A percentile compares a stretch with the other conserved stretches of the same genome.
These are phyloP conservation scores for Coniferiporia sulphurascens DNA, from an alignment of 1,284 basidiomycete genomes.

Conservation along the genomic window DNA sequence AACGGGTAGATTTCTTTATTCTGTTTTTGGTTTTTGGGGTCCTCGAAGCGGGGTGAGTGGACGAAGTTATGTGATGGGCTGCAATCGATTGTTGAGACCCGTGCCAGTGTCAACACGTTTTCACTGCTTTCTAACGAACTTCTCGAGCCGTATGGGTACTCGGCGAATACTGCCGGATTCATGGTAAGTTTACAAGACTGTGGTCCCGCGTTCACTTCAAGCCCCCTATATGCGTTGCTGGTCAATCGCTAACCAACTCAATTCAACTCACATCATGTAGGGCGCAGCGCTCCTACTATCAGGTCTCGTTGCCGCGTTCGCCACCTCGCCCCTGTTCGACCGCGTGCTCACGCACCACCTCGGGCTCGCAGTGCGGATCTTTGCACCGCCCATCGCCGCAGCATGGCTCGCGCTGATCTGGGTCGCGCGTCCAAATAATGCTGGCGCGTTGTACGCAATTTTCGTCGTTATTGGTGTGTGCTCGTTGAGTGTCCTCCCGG, in stretches of 20 bases:
- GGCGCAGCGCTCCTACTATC: constrained; percentile 63
- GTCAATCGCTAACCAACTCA: not conserved
- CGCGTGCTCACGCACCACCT: constrained; percentile 69
- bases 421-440: constrained; percentile 62
- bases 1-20: constrained; percentile 66
- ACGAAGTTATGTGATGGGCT: not conserved
- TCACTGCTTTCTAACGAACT: constrained; percentile 62
- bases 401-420: constrained; percentile 72
- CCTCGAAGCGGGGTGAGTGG: constrained; percentile 55
- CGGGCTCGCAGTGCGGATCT: constrained; percentile 50
- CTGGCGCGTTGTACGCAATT: constrained; percentile 55
- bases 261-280: not conserved
- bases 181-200: constrained; percentile 29
- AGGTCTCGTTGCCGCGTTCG: constrained; percentile 60
- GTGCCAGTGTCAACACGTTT: constrained; percentile 40
- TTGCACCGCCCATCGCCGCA: constrained; percentile 55
- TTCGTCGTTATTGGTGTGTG: constrained; percentile 62
- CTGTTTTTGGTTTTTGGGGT: constrained; percentile 56
- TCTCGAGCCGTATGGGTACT: constrained; percentile 69
- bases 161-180: constrained; percentile 54
- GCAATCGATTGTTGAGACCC: too few relatives aligned
- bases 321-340: constrained; percentile 71
- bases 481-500: constrained; percentile 64
- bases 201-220: not conserved
- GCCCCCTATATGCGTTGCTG: not conserved